Percentiles rank a stretch among this genome's conserved stretches.
Evolutionary conservation across 192 early-diverging fungal genomes (phyloP).

Genomic region (Coemansia sp.): DNA sequence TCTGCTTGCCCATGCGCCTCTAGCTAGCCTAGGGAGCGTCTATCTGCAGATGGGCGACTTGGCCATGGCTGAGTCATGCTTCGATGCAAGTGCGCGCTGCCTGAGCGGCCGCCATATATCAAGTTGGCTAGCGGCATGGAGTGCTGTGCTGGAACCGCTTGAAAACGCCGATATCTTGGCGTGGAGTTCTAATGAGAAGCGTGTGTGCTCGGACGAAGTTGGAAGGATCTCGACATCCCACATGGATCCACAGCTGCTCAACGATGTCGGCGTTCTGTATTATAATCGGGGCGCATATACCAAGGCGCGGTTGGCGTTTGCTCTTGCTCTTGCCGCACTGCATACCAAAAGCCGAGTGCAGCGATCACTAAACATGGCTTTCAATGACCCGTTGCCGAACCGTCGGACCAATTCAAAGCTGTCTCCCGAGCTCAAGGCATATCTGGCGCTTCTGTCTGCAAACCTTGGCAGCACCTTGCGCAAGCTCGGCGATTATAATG

Average conservation of each 20-base stretch:
- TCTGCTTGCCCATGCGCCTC: constrained; percentile 44
- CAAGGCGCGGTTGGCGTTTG: constrained; percentile 28
- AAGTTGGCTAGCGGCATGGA: constrained; percentile 34
- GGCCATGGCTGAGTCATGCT: constrained; percentile 50
- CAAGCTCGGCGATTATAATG: constrained; percentile 16
- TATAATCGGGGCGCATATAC: constrained; percentile 25
- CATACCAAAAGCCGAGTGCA: constrained; percentile 20
- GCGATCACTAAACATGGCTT: constrained; percentile 18
- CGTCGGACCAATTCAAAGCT: not conserved
- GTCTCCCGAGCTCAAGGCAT: constrained; percentile 31
- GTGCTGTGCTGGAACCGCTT: constrained; percentile 13
- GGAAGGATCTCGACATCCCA: constrained; percentile 15
- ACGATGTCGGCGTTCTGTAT: constrained; percentile 44
- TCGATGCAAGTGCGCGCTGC: constrained; percentile 48
- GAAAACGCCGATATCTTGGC: constrained; percentile 9
- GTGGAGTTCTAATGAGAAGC: constrained; percentile 18
- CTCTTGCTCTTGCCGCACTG: constrained; percentile 17
- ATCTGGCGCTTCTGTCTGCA: constrained; percentile 25
- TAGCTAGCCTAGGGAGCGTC: constrained; percentile 48
- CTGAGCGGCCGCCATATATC: constrained; percentile 30
- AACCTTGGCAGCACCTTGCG: constrained; percentile 49
- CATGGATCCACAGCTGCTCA: constrained; percentile 46
- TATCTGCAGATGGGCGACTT: constrained; percentile 53
- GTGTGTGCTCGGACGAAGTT: not conserved
- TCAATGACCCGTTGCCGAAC: constrained; percentile 1